Conservation (phyloP, 352 stramenopile genomes). For the Phytophthora cryptogea region DNA sequence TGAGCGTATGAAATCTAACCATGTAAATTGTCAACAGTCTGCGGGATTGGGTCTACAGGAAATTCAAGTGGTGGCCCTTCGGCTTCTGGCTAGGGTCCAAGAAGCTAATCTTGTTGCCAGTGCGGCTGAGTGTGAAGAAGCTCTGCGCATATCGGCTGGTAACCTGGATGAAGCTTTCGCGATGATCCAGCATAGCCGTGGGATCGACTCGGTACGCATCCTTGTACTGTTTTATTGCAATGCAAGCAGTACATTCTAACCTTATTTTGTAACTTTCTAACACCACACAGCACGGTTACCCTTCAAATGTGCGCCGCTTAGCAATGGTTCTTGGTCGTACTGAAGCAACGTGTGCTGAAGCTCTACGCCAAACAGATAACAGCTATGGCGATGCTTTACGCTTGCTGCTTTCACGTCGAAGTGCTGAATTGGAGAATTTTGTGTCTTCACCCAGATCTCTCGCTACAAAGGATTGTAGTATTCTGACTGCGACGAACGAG, state of each 20-base stretch:
- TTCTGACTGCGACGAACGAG: background rate
- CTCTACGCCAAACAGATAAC: conserved; percentile 53
- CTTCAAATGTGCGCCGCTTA: conserved; percentile 52
- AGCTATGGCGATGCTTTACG: conserved; percentile 58
- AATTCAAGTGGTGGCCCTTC: conserved; percentile 28
- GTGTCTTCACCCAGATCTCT: conserved; percentile 15
- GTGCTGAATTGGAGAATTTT: conserved; percentile 37
- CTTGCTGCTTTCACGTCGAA: conserved; percentile 54
- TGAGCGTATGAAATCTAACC: background rate
- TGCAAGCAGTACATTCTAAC: conserved; percentile 1
- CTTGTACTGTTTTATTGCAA: background rate
- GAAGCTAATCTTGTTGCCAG: conserved; percentile 35
- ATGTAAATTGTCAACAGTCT: conserved; percentile 11
- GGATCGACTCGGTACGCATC: conserved; percentile 19
- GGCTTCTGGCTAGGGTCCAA: conserved; percentile 34
- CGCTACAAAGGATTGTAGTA: background rate
- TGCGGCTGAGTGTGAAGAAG: conserved; percentile 48
- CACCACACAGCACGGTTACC: conserved; percentile 31
- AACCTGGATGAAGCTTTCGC: conserved; percentile 39
- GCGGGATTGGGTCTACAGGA: conserved; percentile 19
- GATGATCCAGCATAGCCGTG: conserved; percentile 18
- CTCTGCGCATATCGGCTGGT: conserved; percentile 35
- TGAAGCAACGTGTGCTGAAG: conserved; percentile 59
- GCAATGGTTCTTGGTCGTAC: conserved; percentile 52
- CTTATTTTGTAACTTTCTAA: conserved; percentile 7